Base-by-base conservation (phyloP, 1,284 basidiomycete species). In the Cutaneotrichosporon daszewskae region DNA sequence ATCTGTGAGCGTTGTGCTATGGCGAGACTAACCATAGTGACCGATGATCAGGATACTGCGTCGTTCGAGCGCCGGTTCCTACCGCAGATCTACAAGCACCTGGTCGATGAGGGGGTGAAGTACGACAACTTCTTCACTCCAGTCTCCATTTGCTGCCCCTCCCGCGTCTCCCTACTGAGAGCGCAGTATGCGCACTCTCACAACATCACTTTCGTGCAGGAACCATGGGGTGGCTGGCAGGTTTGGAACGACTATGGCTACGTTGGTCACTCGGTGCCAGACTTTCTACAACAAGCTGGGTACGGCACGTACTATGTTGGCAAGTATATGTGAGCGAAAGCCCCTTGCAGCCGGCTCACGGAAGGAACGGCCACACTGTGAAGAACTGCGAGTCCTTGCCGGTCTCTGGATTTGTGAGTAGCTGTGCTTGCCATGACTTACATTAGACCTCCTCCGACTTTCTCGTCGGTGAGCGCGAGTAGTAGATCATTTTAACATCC, bases 291-390 rank as follows among this genome's bases (percentile, higher is more conserved):
- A 45, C 31, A 43, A 0, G 59, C 53, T 1, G 62, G 63, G 1
- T 68, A 64, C 47, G 45, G 44, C 34, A 66, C 62, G 0, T 59
- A 53, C 40, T 68, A 66, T 48, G 49, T 50, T 0, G 65, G 65
- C 23, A 68, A 68, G 47, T 45, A 58, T 8, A 64, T 66, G 63
- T 51, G 32, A 39, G 49, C 40, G 6, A 3, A 28, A 14, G 40
- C 4, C 8, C 7, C 10, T 8, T 17, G 34, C n/a, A 18, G 26
- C 12, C n/a, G 6, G 10, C 39, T 40, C 14, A 32, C 19, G 5
- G 23, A n/a, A 51, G 49, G 50, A 66, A 66, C 36, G 60, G 49
- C 24, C 59, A 63, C 41, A 59, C 45, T 1, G 53, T 46, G 1
- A 31, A 45, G 7, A 64, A 64, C 36, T 56, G 53, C 40, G 55